Conservation (phyloP, 768 basidiomycete genomes). For the Crepidotus variabilis region DNA sequence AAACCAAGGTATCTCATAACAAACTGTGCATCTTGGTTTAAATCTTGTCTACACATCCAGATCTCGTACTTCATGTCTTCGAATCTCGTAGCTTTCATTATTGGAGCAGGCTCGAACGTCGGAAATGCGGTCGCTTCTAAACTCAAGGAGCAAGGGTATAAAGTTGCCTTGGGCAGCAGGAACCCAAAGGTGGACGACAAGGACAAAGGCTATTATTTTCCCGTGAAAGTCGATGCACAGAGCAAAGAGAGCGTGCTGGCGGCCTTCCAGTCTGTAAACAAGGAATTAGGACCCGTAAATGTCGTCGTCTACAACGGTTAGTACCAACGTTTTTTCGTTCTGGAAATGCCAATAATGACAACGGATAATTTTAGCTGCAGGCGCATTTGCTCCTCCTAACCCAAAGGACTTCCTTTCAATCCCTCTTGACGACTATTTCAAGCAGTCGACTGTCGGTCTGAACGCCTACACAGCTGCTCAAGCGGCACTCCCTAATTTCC, state of each 20-base stretch:
- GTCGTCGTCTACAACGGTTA: slow-evolving; percentile 45
- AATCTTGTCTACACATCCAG: background rate
- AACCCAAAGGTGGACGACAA: slow-evolving; percentile 16
- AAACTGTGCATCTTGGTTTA: background rate
- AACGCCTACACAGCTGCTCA: slow-evolving; percentile 23
- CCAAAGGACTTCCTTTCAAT: slow-evolving; percentile 20
- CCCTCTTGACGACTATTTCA: slow-evolving; percentile 16
- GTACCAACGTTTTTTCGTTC: background rate
- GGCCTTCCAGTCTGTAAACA: slow-evolving; percentile 33
- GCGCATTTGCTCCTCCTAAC: slow-evolving; percentile 8
- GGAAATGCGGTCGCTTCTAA: slow-evolving; percentile 21
- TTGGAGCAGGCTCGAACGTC: slow-evolving; percentile 24
- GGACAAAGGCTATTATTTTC: slow-evolving; percentile 18
- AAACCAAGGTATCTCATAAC: background rate
- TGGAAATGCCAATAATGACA: too few relatives aligned
- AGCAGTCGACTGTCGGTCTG: slow-evolving; percentile 10
- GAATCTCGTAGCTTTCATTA: slow-evolving; percentile 24
- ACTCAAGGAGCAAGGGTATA: slow-evolving; percentile 24
- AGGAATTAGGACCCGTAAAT: slow-evolving; percentile 37
- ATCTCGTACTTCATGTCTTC: background rate
- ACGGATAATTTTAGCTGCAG: slow-evolving; percentile 7
- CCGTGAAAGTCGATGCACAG: slow-evolving; percentile 35
- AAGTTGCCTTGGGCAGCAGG: slow-evolving; percentile 25
- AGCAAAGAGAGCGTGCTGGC: slow-evolving; percentile 24
- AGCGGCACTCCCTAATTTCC: slow-evolving; percentile 23